A percentile compares a stretch with the other conserved stretches of the same genome.
phyloP scores from a whole-genome alignment of 768 basidiomycete species.

The Leccinellum albellum region DNA sequence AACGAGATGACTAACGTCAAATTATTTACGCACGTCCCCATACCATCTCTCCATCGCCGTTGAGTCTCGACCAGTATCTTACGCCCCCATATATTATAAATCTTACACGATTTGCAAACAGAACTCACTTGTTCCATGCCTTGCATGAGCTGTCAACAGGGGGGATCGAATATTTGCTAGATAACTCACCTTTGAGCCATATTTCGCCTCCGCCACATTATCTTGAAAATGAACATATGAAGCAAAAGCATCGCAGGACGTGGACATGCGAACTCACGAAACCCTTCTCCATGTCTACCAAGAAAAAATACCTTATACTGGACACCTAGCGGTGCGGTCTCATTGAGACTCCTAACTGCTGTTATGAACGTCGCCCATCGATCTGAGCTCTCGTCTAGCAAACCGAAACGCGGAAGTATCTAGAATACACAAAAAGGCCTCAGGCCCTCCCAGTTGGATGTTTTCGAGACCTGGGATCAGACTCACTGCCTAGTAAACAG shows the following conservation, averaged over 20 bases:
- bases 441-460: background rate
- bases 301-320: constrained; percentile 54
- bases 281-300: constrained; percentile 57
- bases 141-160: background rate
- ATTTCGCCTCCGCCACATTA: constrained; percentile 63
- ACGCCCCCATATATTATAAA: background rate
- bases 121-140: constrained; percentile 3
- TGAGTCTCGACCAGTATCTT: constrained; percentile 43
- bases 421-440: background rate
- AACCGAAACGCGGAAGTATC: constrained; percentile 6
- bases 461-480: background rate
- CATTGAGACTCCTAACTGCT: constrained; percentile 35
- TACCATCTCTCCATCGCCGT: constrained; percentile 49
- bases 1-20: background rate
- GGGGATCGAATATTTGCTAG: background rate
- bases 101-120: too few species aligned
- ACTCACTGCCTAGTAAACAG: background rate
- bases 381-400: constrained; percentile 27
- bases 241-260: background rate
- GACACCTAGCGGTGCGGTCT: background rate
- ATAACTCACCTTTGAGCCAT: constrained; percentile 43
- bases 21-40: constrained; percentile 56
- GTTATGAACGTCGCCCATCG: constrained; percentile 46
- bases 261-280: constrained; percentile 1
- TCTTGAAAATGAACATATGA: constrained; percentile 37